These are phyloP conservation scores for Microdochium paspali DNA, from an alignment of 2,329 filamentous ascomycete genomes.

Conservation along the genomic window DNA sequence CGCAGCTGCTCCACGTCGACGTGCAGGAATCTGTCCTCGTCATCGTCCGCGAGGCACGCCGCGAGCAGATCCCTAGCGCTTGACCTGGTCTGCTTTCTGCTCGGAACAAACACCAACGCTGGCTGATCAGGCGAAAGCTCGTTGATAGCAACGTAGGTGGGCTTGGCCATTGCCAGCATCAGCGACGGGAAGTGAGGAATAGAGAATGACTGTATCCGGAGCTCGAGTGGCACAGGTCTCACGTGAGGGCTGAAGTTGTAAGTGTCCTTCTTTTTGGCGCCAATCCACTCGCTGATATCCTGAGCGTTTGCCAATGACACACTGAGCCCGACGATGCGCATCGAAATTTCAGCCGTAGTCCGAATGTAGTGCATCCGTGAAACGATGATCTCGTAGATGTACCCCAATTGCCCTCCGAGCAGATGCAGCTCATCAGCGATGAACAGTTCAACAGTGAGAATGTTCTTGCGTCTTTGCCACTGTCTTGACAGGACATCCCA, in stretches of 20 bases:
- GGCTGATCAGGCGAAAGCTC: constrained; percentile 86
- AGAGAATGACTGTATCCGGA: constrained; percentile 91
- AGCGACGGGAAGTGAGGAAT: constrained; percentile 96
- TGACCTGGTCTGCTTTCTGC: constrained; percentile 80
- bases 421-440: constrained; percentile 95
- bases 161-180: constrained; percentile 98
- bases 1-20: constrained; percentile 72
- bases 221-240: constrained; percentile 78
- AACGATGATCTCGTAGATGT: constrained; percentile 93
- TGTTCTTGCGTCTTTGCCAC: constrained; percentile 94
- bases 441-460: constrained; percentile 82
- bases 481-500: constrained; percentile 95
- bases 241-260: constrained; percentile 97
- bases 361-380: constrained; percentile 96
- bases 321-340: constrained; percentile 83
- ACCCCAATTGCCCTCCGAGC: constrained; percentile 76
- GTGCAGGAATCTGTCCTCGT: constrained; percentile 90
- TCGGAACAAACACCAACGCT: constrained; percentile 85
- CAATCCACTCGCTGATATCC: constrained; percentile 96
- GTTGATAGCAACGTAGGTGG: constrained; percentile 79
- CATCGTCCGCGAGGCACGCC: constrained; percentile 79
- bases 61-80: constrained; percentile 81
- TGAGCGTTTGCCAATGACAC: constrained; percentile 89
- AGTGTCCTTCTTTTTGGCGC: constrained; percentile 93
- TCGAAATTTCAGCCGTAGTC: constrained; percentile 71